Base-by-base conservation (phyloP, 306 rosid species). In the Cucurbita pepo region DNA sequence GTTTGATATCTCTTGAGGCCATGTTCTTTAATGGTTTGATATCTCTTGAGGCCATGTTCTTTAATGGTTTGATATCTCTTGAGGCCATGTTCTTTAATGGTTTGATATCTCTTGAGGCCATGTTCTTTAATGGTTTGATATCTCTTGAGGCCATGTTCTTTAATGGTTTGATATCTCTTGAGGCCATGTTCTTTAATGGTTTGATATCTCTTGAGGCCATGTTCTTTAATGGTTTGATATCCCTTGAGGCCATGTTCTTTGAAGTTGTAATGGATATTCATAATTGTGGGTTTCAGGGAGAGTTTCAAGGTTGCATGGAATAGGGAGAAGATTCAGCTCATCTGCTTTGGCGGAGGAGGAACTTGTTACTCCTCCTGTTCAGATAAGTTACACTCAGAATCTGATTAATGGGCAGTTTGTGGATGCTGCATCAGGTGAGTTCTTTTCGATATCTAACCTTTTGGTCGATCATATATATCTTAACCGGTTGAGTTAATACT, bases 361-460 rank as follows among this genome's bases (percentile, higher is more conserved):
- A 51, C 71, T 86, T 56, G 78, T 93, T 78, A 83, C 55, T 81
- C 98, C 98, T 75, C 85, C 84, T 43, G 87, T 90, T 80, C 78
- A 83, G 75, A 83, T 93, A 6, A 69, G 25, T 37, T 74, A 84
- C 76, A 93, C 96, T 21, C 91, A 88, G 78, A 78, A 73, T 83
- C 84, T 93, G 8, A 93, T 93, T 57, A 86, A 93, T 85, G 97
- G 98, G 2, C 76, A 81, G 25, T 93, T 90, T 81, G 96, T 90
- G 11, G 91, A 93, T 85, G 79, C 98, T 72, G 94, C 84, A 51
- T 88, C 98, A 64, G 98, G 98, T 90, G 64, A 69, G 18, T 21
- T 50, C 44, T 38, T 4, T 6, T 38, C 34, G 7, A 38, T 1
- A 7, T 41, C 45, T 41, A 6, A 41, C 1, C 1, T 41, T 2